phyloP scores from a whole-genome alignment of 2,329 filamentous ascomycete genomes.

The Aspergillus puulaauensis region DNA sequence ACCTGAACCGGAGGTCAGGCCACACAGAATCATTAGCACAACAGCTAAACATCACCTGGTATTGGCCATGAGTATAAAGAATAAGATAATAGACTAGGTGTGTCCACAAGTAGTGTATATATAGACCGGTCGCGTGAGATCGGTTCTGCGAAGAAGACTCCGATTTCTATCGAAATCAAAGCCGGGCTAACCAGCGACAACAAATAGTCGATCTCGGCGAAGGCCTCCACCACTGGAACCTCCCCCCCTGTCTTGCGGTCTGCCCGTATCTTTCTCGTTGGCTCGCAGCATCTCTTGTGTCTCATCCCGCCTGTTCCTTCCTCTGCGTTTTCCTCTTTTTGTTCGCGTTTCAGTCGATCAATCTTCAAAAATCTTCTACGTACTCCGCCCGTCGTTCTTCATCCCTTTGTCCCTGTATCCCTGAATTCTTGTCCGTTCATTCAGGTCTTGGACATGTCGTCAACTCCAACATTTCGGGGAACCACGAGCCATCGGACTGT shows the following conservation, averaged over 20 bases:
- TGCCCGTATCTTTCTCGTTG: conserved; percentile 27
- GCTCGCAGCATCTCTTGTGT: conserved; percentile 10
- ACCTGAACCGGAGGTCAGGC: conserved; percentile 12
- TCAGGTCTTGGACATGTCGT: conserved; percentile 49
- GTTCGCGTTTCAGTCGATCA: conserved; percentile 4
- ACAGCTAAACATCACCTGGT: not conserved
- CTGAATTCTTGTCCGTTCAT: conserved; percentile 8
- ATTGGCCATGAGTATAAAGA: not conserved
- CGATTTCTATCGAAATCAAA: not conserved
- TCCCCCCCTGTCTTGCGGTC: conserved; percentile 12
- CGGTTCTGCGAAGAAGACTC: not conserved
- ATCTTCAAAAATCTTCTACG: not conserved
- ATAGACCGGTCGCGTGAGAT: not conserved
- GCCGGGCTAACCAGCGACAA: conserved; percentile 10
- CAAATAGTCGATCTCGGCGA: conserved; percentile 21
- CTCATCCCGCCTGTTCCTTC: conserved; percentile 12
- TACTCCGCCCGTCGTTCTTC: not conserved
- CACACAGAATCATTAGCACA: not conserved
- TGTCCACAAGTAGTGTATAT: not conserved
- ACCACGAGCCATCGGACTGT: conserved; percentile 54
- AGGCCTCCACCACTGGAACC: conserved; percentile 11
- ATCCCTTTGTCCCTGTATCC: conserved; percentile 20
- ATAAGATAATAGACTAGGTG: not conserved
- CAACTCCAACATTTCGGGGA: conserved; percentile 58
- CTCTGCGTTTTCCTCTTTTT: conserved; percentile 13